Base-by-base conservation (phyloP, 257 asterid genomes). In the Solanum bukasovii region DNA sequence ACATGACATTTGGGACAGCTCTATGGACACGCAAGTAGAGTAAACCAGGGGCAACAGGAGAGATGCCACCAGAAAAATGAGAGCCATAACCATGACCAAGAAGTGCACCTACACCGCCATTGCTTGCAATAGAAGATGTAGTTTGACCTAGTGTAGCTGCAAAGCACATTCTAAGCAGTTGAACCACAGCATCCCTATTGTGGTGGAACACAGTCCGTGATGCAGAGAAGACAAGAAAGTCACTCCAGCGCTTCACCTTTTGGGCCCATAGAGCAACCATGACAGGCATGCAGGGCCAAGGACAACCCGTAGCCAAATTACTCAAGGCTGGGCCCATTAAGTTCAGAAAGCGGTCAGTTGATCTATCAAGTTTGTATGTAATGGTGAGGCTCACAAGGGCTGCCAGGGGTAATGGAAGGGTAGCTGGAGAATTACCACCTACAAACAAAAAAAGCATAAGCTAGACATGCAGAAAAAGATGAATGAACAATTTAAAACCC, bases 221-320 rank as follows among this genome's bases (percentile, higher is more conserved):
- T 44, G 99, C 98, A 27, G 95, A 91, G 93, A 94, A 96, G 72
- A 96, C 94, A n/a, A 96, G 91, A 87, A 92, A 96, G 92, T 96
- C 99, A 56, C 93, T 93, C 99, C 99, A 97, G 31, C 98, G 98
- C 89, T 94, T 97, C 42, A 94, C 98, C 93, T 97, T 97, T 88
- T 95, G 98, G 63, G 95, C 90, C 99, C 99, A 97, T 67, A 97
- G 89, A 42, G 99, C 92, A 72, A 94, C 91, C 88, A 93, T 90
- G 87, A 97, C 90, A 49, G 98, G 93, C 99, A 97, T 96, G 90
- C 99, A 93, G 82, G 99, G 99, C 99, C 99, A 97, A 13, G 99
- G 99, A 90, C 98, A 97, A 89, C 98, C 90, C 20, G 95, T 90
- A 86, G 97, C 95, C 74, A 97, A 96, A 91, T 93, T 89, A 85